Percentiles rank a stretch among this genome's conserved stretches.
phyloP scores from a whole-genome alignment of 164 flowering plant species.

The Umbellularia californica region DNA sequence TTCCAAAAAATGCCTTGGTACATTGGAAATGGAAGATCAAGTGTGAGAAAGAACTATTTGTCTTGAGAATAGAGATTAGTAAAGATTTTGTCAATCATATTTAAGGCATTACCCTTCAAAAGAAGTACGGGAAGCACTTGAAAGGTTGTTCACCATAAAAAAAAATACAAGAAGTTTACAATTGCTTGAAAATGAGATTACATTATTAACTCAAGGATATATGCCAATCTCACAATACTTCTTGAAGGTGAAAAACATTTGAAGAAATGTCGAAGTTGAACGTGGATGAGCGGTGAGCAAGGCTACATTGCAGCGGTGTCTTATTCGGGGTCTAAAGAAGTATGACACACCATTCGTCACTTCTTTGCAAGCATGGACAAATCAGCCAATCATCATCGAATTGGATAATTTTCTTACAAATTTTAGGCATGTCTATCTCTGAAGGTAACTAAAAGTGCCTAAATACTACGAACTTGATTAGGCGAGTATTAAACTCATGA shows the following conservation, averaged over 20 bases:
- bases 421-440: not conserved
- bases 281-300: not conserved
- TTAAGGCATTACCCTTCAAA: not conserved
- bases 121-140: conserved; percentile 5
- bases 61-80: conserved; percentile 1
- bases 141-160: conserved; percentile 1
- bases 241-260: not conserved
- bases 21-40: conserved; percentile 1
- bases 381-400: not conserved
- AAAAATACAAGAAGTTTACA: not conserved
- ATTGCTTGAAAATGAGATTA: conserved; percentile 3
- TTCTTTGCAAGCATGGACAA: conserved; percentile 5
- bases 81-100: conserved; percentile 2
- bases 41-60: not conserved
- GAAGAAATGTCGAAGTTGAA: not conserved
- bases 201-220: not conserved
- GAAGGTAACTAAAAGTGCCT: too few species aligned
- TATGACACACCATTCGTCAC: not conserved
- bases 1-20: not conserved
- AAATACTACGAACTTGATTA: too few species aligned
- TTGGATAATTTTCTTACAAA: conserved; percentile 3
- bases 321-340: conserved; percentile 3
- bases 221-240: not conserved
- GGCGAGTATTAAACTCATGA: too few species aligned
- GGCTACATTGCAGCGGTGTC: not conserved